Percentiles rank a stretch among this genome's conserved stretches.
phyloP scores from a whole-genome alignment of 2,329 filamentous ascomycete genomes.

The Cercospora berteroae region DNA sequence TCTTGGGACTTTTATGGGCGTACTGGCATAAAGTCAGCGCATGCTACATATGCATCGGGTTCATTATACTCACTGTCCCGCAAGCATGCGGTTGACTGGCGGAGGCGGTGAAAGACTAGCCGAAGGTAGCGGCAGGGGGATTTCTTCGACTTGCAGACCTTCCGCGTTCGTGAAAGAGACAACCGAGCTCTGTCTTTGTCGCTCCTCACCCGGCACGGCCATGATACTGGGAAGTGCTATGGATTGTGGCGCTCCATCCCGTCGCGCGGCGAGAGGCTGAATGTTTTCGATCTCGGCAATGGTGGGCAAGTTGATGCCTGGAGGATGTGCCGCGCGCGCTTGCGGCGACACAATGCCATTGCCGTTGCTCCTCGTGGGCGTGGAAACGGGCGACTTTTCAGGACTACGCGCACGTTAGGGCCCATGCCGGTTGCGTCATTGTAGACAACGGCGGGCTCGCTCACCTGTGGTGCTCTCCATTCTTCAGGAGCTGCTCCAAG shows the following conservation, averaged over 20 bases:
- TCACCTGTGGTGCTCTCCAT: constrained; percentile 37
- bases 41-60: background rate
- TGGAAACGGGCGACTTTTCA: constrained; percentile 37
- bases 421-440: background rate
- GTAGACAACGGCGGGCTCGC: constrained; percentile 13
- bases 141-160: constrained; percentile 33
- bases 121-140: constrained; percentile 31
- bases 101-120: constrained; percentile 35
- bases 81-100: constrained; percentile 31
- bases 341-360: constrained; percentile 23
- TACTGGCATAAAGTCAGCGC: constrained; percentile 10
- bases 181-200: constrained; percentile 20
- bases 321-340: constrained; percentile 8
- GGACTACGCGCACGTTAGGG: constrained; percentile 28
- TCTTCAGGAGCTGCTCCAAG: constrained; percentile 38
- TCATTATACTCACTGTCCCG: constrained; percentile 29
- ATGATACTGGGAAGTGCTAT: constrained; percentile 28
- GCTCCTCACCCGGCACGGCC: constrained; percentile 17
- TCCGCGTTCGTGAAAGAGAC: constrained; percentile 31
- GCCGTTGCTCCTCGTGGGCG: constrained; percentile 27
- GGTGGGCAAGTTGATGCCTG: constrained; percentile 30
- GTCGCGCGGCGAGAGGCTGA: constrained; percentile 26
- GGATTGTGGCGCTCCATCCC: constrained; percentile 30
- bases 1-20: constrained; percentile 33
- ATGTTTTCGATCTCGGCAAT: constrained; percentile 38